A percentile compares a stretch with the other conserved stretches of the same genome.
phyloP scores from a whole-genome alignment of 2,329 filamentous ascomycete species.

The Fusarium phyllophilum region DNA sequence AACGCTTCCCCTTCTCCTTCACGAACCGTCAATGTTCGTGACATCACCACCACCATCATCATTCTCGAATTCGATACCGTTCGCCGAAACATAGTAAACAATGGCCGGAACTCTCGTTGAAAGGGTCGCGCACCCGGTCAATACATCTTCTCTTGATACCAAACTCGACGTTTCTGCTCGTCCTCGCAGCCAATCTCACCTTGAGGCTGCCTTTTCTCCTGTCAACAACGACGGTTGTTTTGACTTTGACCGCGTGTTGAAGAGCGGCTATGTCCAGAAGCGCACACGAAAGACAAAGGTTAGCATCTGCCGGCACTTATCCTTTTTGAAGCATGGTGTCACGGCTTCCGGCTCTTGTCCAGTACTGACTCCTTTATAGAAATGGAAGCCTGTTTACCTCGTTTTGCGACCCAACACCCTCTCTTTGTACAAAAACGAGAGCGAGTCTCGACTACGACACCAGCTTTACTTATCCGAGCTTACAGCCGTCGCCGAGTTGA shows the following conservation, averaged over 20 bases:
- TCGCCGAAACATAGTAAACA: constrained; percentile 17
- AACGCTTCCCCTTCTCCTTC: neutral
- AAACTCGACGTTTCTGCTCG: constrained; percentile 32
- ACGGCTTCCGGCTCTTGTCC: neutral
- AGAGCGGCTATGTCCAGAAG: constrained; percentile 86
- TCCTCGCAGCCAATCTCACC: constrained; percentile 45
- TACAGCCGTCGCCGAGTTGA: constrained; percentile 88
- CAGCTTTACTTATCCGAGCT: constrained; percentile 90
- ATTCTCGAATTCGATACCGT: constrained; percentile 9
- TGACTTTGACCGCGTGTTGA: constrained; percentile 93
- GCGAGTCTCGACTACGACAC: constrained; percentile 88
- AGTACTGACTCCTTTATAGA: constrained; percentile 58
- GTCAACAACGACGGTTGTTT: constrained; percentile 97
- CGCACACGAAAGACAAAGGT: constrained; percentile 95
- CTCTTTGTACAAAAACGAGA: constrained; percentile 91
- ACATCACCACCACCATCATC: constrained; percentile 13
- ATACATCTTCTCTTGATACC: constrained; percentile 20
- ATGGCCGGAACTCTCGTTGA: constrained; percentile 44
- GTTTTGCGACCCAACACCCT: constrained; percentile 91
- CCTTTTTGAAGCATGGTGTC: neutral
- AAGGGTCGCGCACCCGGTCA: constrained; percentile 20
- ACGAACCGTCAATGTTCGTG: constrained; percentile 34
- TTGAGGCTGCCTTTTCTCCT: constrained; percentile 78
- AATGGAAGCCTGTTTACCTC: constrained; percentile 90
- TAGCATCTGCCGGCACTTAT: constrained; percentile 28